A percentile compares a stretch with the other conserved stretches of the same genome.
These are phyloP conservation scores for Colletotrichum truncatum DNA, from an alignment of 2,329 filamentous ascomycete species.

Conservation along the genomic window DNA sequence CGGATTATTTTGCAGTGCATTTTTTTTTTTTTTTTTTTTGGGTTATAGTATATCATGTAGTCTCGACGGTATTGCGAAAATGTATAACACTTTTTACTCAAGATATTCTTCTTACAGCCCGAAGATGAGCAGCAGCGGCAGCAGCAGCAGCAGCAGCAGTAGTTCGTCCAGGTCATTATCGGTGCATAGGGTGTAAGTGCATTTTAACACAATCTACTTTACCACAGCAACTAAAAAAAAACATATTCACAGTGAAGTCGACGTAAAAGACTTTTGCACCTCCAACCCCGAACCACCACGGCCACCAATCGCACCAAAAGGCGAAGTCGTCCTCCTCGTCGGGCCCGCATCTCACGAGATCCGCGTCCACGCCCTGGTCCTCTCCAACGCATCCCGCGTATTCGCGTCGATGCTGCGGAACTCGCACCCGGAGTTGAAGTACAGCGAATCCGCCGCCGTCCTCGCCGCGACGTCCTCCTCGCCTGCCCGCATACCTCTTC, in stretches of 20 bases:
- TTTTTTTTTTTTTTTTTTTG: neutral
- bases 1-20: too few species aligned
- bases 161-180: too few species aligned
- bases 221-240: too few species aligned
- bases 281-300: neutral
- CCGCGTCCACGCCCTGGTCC: neutral
- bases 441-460: neutral
- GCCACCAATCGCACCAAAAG: neutral
- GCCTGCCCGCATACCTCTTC: neutral
- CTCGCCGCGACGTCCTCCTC: neutral
- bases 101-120: too few species aligned
- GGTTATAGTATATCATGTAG: too few species aligned
- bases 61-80: too few species aligned
- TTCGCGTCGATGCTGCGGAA: neutral
- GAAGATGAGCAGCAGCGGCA: too few species aligned
- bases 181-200: too few species aligned
- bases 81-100: too few species aligned
- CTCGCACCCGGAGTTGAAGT: neutral
- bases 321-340: constrained; percentile 11
- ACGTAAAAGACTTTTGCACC: accelerated
- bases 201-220: too few species aligned
- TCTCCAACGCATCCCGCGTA: neutral
- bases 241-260: accelerated
- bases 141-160: too few species aligned
- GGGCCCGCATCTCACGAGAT: neutral